A percentile compares a stretch with the other conserved stretches of the same genome.
phyloP scores from a whole-genome alignment of 2,329 filamentous ascomycete species.

The Aspergillus eucalypticola region DNA sequence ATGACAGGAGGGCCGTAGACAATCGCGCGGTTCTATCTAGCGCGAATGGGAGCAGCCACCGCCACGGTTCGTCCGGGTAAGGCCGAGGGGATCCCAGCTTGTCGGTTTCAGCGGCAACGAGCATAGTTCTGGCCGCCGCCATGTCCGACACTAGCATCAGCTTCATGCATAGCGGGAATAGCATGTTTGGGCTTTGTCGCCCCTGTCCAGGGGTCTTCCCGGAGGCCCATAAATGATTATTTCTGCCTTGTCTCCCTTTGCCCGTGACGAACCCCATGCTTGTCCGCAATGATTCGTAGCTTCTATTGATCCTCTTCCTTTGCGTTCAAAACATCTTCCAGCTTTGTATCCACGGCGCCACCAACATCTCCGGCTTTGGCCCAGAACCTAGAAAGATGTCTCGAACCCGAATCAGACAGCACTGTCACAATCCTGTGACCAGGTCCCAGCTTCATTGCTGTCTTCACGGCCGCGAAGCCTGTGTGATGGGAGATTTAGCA shows the following conservation, averaged over 20 bases:
- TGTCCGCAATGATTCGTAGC: background rate
- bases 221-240: background rate
- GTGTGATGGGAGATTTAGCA: conserved; percentile 17
- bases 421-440: conserved; percentile 52
- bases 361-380: conserved; percentile 50
- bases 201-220: background rate
- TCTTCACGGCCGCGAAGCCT: conserved; percentile 52
- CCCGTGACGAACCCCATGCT: background rate
- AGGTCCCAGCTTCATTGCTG: conserved; percentile 48
- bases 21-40: background rate
- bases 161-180: background rate
- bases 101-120: background rate
- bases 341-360: conserved; percentile 45
- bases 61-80: conserved; percentile 1
- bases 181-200: background rate
- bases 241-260: background rate
- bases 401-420: conserved; percentile 52
- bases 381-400: conserved; percentile 56
- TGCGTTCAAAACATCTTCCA: conserved; percentile 49
- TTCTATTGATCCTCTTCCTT: conserved; percentile 34
- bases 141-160: conserved; percentile 2
- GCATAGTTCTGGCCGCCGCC: background rate
- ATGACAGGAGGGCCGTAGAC: background rate
- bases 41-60: background rate
- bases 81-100: background rate